Percentiles rank a stretch among this genome's conserved stretches.
Conservation (phyloP, 768 basidiomycete species). For the Plicaturopsis crispa region DNA sequence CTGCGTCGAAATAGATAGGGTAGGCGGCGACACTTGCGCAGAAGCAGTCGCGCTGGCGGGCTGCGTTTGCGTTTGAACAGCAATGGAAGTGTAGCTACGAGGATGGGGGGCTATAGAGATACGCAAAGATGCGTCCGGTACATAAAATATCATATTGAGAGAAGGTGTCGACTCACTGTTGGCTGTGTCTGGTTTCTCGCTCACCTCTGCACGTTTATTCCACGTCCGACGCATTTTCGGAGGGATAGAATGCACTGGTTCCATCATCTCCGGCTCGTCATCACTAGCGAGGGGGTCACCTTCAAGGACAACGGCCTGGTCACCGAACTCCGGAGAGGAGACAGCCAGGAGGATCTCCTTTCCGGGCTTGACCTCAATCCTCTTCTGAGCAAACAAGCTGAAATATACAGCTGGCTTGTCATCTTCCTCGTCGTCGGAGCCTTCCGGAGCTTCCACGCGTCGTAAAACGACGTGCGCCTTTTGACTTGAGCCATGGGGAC, state of each 20-base stretch:
- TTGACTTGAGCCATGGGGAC: conserved; percentile 56
- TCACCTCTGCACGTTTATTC: conserved; percentile 37
- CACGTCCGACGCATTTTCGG: conserved; percentile 60
- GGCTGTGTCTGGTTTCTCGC: conserved; percentile 28
- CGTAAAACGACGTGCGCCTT: conserved; percentile 63
- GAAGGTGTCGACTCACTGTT: conserved; percentile 26
- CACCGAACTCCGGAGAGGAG: conserved; percentile 45
- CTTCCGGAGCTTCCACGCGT: conserved; percentile 46
- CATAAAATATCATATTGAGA: too few species aligned
- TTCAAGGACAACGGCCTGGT: conserved; percentile 51
- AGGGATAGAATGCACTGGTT: conserved; percentile 33
- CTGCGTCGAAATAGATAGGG: too few species aligned
- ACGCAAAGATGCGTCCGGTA: too few species aligned
- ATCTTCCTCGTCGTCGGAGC: conserved; percentile 34
- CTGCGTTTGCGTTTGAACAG: conserved; percentile 35
- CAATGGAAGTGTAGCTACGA: conserved; percentile 29
- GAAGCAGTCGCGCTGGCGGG: conserved; percentile 27
- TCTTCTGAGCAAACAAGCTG: conserved; percentile 60
- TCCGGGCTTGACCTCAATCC: conserved; percentile 63
- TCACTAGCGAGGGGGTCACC: conserved; percentile 34
- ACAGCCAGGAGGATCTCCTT: conserved; percentile 63
- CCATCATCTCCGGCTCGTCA: conserved; percentile 30
- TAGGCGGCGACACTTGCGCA: too few species aligned
- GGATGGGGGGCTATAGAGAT: too few species aligned
- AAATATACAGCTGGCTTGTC: conserved; percentile 40